Conservation (phyloP, 1,139 yeast species). For the Pichia sp. region DNA sequence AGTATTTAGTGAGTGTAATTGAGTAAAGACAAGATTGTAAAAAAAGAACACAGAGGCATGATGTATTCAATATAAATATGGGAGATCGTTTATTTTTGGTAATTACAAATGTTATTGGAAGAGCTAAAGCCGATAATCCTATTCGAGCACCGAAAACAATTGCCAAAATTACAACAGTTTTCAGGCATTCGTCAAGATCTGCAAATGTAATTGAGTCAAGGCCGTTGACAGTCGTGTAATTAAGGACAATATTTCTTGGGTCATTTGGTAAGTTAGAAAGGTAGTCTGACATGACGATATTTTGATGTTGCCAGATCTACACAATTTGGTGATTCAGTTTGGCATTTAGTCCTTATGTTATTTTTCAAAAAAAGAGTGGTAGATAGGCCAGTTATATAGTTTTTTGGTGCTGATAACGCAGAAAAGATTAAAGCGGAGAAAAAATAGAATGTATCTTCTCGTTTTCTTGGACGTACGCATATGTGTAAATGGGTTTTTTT, state of each 20-base stretch:
- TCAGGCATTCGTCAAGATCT: conserved; percentile 36
- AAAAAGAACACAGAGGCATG: conserved; percentile 50
- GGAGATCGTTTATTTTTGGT: conserved; percentile 55
- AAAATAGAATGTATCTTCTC: neutral
- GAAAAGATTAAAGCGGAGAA: neutral
- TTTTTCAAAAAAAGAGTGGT: neutral
- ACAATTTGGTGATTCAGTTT: neutral
- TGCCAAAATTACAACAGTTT: conserved; percentile 33
- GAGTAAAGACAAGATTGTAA: conserved; percentile 59
- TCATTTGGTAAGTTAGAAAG: conserved; percentile 14
- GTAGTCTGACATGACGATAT: neutral
- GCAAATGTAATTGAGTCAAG: conserved; percentile 33
- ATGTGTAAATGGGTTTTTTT: neutral
- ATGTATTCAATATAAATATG: conserved; percentile 64
- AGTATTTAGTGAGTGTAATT: conserved; percentile 50
- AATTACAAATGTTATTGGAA: conserved; percentile 38
- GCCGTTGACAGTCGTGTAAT: conserved; percentile 34
- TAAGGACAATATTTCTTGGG: conserved; percentile 30
- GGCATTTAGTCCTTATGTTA: neutral
- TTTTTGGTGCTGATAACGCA: neutral
- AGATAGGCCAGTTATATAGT: neutral
- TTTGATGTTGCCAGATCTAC: neutral
- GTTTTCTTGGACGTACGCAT: neutral
- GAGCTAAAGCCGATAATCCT: conserved; percentile 42
- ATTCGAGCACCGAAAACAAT: conserved; percentile 43